Evolutionary conservation across 176 grass and related monocot species (phyloP), one percentile per base, ranked within the genome.

Genomic region (Triticum timopheevii): DNA sequence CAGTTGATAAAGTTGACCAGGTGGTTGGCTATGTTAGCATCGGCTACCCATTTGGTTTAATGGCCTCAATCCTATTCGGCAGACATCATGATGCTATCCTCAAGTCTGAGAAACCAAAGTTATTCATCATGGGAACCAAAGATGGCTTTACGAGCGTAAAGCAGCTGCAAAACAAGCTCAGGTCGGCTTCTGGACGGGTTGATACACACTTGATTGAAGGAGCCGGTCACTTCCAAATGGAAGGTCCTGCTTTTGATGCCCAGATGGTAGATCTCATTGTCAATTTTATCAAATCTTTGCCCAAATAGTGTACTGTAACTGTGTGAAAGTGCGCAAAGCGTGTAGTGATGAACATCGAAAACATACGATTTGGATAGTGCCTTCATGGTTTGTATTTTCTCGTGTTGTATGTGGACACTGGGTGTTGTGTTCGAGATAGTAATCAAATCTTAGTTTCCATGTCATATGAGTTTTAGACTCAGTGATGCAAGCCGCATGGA

Each of bases 111-210:
- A 96, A 94, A 83, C 89, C 92, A 27, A 96, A 96, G 62, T 65
- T 99, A 35, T 96, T 99, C 76, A 73, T 99, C 78, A 99, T 96
- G 94, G 97, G 94, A 71, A 96, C 97, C 23, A 99, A 91, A 93
- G 94, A 96, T 13, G 92, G 97, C 0, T 96, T 99, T 79, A 99
- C 94, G 70, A 99, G 97, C 24, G 94, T 99, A 58, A 96, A 96
- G 76, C 92, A 96, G 78, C 76, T 99, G 80, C 69, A 94, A 84
- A 99, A 93, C 85, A 94, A 96, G 72, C 92, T 99, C 22, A 96
- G 93, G 39, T 83, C 88, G 76, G 88, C 93, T 10, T 84, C 83
- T 70, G 97, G 97, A 40, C 83, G 36, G 87, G 89, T 84, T 68
- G 94, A 96, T 79, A 96, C 94, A 56, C 89, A 94, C 77, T 82